Base-by-base conservation (phyloP, 805 yeast genomes). In the Cyberlindnera americana region DNA sequence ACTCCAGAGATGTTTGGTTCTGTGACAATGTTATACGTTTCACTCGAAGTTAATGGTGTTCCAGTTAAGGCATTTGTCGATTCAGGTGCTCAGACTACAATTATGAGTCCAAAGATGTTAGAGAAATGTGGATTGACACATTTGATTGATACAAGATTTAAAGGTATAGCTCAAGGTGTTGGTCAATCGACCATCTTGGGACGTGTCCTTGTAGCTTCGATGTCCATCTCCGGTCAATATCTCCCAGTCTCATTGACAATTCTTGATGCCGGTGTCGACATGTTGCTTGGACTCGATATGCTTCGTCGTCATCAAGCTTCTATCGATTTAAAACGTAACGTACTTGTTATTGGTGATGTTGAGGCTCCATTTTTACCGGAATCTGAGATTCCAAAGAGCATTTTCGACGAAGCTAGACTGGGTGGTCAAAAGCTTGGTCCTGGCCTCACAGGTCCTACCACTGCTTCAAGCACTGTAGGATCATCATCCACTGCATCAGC, bases 61-160 rank as follows among this genome's bases (percentile, higher is more conserved):
- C 79, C 81, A 17, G 83, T 89, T 3, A 86, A 86, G 58, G 98
- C 98, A 0, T 88, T 93, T 66, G 95, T 93, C 5, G 99, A 93
- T 59, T 79, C 97, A 0, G 99, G 99, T 3, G 98, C 99, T 0
- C 96, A 89, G 60, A 69, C 78, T 21, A 89, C 99, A 0, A 81
- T 93, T 29, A 77, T 93, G 55, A 79, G 89, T 23, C 84, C 95
- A 2, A 66, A 69, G 29, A 68, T 90, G 47, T 96, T 95, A 0
- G 84, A 83, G 46, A 65, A 69, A 34, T 77, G 90, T 43, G 84
- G 84, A 2, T 64, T 93, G 19, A 64, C 78, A 19, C 77, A 83
- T 48, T 65, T 89, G 40, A 78, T 93, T 6, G 99, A 93, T 59
- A 78, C 65, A 44, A 69, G 96, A 44, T 88, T 81, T 58, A 69